phyloP scores from a whole-genome alignment of 257 asterid species.

The Prunella vulgaris region DNA sequence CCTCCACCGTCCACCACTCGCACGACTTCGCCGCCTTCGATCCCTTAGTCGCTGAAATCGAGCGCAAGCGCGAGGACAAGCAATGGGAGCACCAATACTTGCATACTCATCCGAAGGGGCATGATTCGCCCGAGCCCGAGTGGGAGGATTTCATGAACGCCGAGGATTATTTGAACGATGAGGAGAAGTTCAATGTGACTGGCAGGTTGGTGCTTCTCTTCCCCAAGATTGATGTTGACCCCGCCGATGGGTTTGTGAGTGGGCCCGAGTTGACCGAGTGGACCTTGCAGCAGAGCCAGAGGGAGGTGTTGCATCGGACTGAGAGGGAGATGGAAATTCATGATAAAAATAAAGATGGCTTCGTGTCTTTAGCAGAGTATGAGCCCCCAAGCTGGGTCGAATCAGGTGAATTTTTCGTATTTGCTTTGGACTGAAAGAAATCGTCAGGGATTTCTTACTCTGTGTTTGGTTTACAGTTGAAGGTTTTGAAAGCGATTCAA shows the following conservation, averaged over 20 bases:
- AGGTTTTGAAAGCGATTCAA: neutral
- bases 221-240: slow-evolving; percentile 82
- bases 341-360: slow-evolving; percentile 84
- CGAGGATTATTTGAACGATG: slow-evolving; percentile 87
- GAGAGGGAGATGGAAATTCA: slow-evolving; percentile 80
- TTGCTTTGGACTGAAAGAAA: slow-evolving; percentile 4
- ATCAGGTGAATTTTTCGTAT: slow-evolving; percentile 42
- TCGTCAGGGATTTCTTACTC: too few relatives aligned
- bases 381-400: slow-evolving; percentile 88
- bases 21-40: slow-evolving; percentile 61
- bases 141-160: slow-evolving; percentile 91
- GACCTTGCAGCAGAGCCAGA: slow-evolving; percentile 71
- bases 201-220: slow-evolving; percentile 64
- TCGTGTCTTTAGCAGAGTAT: slow-evolving; percentile 71
- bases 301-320: slow-evolving; percentile 82
- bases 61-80: slow-evolving; percentile 75
- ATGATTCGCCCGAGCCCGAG: slow-evolving; percentile 75
- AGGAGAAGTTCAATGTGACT: slow-evolving; percentile 83
- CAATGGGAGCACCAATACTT: slow-evolving; percentile 69
- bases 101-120: slow-evolving; percentile 36
- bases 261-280: slow-evolving; percentile 71
- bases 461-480: neutral
- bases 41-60: slow-evolving; percentile 78
- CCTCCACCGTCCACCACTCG: slow-evolving; percentile 31
- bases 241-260: slow-evolving; percentile 65